Evolutionary conservation across 768 basidiomycete genomes (phyloP).

Genomic region (Rhodotorula babjevae): DNA sequence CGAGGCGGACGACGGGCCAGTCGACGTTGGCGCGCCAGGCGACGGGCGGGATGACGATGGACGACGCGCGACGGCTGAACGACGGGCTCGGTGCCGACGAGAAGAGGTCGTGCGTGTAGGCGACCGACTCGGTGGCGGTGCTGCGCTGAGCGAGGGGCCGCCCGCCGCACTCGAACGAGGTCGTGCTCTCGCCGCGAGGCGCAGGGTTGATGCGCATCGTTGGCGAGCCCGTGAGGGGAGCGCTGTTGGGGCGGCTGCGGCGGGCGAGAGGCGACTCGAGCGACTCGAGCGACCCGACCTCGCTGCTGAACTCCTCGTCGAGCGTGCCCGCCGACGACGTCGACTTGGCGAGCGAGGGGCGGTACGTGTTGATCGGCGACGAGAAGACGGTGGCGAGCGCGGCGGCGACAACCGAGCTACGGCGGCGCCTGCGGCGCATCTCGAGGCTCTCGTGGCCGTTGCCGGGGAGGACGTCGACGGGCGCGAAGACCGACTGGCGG

Average conservation of each 20-base stretch:
- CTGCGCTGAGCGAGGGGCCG: no score
- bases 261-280: background rate
- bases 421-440: conserved; percentile 1
- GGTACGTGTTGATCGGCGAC: background rate
- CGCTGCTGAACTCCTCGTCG: background rate
- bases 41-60: background rate
- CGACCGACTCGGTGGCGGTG: no score
- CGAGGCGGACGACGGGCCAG: conserved; percentile 38
- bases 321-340: no score
- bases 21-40: background rate
- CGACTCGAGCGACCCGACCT: no score
- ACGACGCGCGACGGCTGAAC: background rate
- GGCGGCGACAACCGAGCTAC: conserved; percentile 24
- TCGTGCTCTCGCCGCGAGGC: no score
- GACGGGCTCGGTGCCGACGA: background rate
- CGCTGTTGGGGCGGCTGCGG: background rate
- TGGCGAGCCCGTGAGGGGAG: no score
- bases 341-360: no score
- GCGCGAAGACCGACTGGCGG: background rate
- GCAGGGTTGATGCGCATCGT: no score
- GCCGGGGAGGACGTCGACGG: no score
- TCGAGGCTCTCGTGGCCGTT: background rate
- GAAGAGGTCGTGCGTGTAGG: background rate
- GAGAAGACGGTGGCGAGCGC: conserved; percentile 14
- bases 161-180: no score